Base-by-base conservation (phyloP, 2,329 filamentous ascomycete species). In the Ilyonectria mors-panacis region DNA sequence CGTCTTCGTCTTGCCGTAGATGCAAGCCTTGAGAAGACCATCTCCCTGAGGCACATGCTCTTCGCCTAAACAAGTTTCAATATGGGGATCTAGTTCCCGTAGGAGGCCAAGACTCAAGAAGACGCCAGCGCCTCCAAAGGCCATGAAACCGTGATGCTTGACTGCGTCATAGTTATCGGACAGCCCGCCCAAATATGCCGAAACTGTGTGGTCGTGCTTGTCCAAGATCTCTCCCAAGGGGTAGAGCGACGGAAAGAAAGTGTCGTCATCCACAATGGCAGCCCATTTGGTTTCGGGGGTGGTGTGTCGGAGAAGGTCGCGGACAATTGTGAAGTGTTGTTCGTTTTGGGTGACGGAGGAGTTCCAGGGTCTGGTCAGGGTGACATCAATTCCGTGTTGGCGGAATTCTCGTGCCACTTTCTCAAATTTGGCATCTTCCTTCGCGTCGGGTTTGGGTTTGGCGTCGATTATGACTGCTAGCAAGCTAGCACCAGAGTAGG, bases 241-340 rank as follows among this genome's bases (percentile, higher is more conserved):
- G 58, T 84, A 77, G 50, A 91, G 83, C 2, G 85, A 87, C 2
- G 86, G 84, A 76, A 90, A 90, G 76, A 91, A 91, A 1, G 89
- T 91, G 71, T 91, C 89, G 72, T 91, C 89, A 73, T 91, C 88
- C 42, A 91, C 83, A 55, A 91, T 81, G 51, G 84, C 85, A 15
- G 85, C 83, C 88, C 89, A 91, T 35, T 81, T 79, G 0, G 87
- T 88, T 15, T 81, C 72, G 0, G 82, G 76, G 10, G 79, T 82
- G 35, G 81, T 76, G 56, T 84, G 79, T 26, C 81, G 75, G 26
- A 87, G 77, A 66, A 90, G 82, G 42, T 86, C 81, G 30, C 83
- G 80, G 9, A 90, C 77, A 13, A 90, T 81, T 13, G 86, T 82
- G 74, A 90, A 90, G 73, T 90, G 88, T 44, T 88, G 86, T 67